Percentiles rank a stretch among this genome's conserved stretches.
phyloP scores from a whole-genome alignment of 2,329 filamentous ascomycete genomes.

The Fusarium miscanthi region DNA sequence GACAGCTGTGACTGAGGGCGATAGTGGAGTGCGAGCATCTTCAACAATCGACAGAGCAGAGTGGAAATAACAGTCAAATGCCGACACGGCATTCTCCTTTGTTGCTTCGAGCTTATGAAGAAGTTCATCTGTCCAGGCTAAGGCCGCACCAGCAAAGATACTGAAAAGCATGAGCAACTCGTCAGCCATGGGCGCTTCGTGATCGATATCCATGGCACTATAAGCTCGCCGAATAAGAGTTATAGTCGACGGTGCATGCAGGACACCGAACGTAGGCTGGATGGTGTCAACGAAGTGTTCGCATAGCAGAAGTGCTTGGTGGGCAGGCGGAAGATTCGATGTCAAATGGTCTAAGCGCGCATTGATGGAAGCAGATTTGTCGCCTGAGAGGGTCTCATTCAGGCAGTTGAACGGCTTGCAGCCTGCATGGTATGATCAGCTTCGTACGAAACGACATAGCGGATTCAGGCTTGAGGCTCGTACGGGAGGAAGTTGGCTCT shows the following conservation, averaged over 20 bases:
- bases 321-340: neutral
- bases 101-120: neutral
- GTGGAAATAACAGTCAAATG: neutral
- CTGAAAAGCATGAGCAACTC: constrained; percentile 2
- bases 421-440: neutral
- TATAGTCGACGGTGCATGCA: neutral
- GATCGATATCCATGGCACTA: rapidly evolving
- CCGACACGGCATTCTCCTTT: neutral
- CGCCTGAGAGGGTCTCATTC: rapidly evolving
- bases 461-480: too few species aligned
- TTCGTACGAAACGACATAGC: too few species aligned
- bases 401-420: neutral
- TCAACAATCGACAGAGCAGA: neutral
- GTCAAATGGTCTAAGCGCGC: neutral
- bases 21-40: neutral
- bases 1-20: neutral
- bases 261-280: neutral
- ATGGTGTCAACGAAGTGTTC: neutral
- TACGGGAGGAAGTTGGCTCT: neutral
- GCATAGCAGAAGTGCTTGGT: neutral
- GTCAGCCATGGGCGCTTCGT: neutral
- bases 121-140: constrained; percentile 6
- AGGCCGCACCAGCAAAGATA: neutral
- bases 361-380: too few species aligned
- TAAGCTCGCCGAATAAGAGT: neutral